These are phyloP conservation scores for Monascus purpureus DNA, from an alignment of 495 filamentous ascomycete genomes.

Conservation along the genomic window DNA sequence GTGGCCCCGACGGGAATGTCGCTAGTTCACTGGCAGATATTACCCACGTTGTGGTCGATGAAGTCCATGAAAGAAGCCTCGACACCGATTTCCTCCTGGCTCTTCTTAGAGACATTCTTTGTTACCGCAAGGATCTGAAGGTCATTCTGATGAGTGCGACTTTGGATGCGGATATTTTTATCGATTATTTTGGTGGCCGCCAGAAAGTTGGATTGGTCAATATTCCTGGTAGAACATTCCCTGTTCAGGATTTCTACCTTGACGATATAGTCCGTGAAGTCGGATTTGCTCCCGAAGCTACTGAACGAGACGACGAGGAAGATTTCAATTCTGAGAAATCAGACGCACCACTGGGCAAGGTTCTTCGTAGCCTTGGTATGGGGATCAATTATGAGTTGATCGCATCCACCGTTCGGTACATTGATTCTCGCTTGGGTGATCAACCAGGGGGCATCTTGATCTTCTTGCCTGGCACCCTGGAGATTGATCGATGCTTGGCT, in stretches of 20 bases:
- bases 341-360: conserved; percentile 41
- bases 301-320: conserved; percentile 22
- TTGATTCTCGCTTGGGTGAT: conserved; percentile 58
- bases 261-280: conserved; percentile 78
- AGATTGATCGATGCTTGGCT: conserved; percentile 73
- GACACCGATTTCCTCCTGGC: conserved; percentile 92
- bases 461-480: conserved; percentile 73
- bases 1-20: conserved; percentile 60
- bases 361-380: conserved; percentile 64
- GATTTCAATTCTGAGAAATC: conserved; percentile 20
- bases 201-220: conserved; percentile 61
- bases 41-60: conserved; percentile 90
- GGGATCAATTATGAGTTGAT: conserved; percentile 90
- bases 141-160: conserved; percentile 98
- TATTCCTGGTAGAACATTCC: conserved; percentile 80
- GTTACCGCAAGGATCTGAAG: conserved; percentile 65
- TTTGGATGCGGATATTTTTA: conserved; percentile 78
- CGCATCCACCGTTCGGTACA: conserved; percentile 58
- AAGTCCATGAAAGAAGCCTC: conserved; percentile 90
- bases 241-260: conserved; percentile 79
- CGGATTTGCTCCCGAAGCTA: conserved; percentile 43
- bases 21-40: conserved; percentile 72
- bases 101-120: conserved; percentile 72
- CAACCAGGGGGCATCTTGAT: conserved; percentile 79
- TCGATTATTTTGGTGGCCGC: conserved; percentile 61